phyloP scores from a whole-genome alignment of 352 stramenopile genomes.

The Phytophthora ohioensis region DNA sequence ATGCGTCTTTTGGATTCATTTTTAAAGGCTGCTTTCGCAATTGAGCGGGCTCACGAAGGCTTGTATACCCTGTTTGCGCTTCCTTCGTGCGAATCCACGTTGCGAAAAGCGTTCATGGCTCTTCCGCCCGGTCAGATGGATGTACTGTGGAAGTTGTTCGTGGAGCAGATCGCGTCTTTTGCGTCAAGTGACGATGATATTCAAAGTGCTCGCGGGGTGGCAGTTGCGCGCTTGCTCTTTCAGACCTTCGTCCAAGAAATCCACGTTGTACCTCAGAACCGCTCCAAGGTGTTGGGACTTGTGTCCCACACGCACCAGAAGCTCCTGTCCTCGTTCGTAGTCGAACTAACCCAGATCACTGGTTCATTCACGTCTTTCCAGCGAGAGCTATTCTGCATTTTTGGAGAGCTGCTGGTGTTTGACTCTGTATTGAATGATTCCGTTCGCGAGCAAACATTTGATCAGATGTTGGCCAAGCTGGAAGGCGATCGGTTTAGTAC shows the following conservation, averaged over 20 bases:
- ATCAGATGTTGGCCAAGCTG: conserved; percentile 56
- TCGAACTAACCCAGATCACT: conserved; percentile 28
- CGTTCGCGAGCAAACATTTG: conserved; percentile 55
- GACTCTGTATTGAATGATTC: conserved; percentile 57
- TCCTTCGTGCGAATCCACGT: conserved; percentile 47
- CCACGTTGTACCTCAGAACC: conserved; percentile 81
- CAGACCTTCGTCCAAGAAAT: conserved; percentile 84
- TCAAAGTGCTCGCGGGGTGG: conserved; percentile 36
- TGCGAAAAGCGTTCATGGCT: conserved; percentile 78
- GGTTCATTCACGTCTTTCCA: conserved; percentile 50
- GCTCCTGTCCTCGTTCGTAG: conserved; percentile 50
- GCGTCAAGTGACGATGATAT: conserved; percentile 22
- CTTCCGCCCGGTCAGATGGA: conserved; percentile 83
- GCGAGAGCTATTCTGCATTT: conserved; percentile 73
- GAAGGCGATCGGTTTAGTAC: conserved; percentile 40
- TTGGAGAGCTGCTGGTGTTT: conserved; percentile 81
- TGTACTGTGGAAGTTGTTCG: conserved; percentile 76
- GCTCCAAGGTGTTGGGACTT: conserved; percentile 61
- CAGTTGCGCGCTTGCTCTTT: conserved; percentile 76
- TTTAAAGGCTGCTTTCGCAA: conserved; percentile 48
- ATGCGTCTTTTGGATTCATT: conserved; percentile 86
- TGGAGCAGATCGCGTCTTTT: conserved; percentile 55
- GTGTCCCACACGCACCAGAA: conserved; percentile 62
- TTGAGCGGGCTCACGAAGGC: conserved; percentile 40
- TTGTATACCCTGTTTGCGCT: conserved; percentile 64